Evolutionary conservation across 1,284 basidiomycete genomes (phyloP), one percentile per base, ranked within the genome.

Genomic region (Fomitiporia mediterranea): DNA sequence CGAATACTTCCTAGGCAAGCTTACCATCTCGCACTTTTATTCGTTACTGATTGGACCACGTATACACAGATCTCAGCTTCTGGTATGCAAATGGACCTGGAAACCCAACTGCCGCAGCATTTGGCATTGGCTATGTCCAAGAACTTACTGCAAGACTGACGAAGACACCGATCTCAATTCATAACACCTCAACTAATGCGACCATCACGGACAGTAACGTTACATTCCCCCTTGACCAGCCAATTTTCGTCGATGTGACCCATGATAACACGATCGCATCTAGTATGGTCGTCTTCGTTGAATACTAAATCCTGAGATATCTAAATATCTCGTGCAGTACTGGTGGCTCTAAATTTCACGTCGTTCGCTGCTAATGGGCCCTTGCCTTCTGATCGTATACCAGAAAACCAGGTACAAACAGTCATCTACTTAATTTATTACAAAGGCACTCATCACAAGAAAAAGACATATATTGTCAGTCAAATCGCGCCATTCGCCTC

Each of bases 111-210:
- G 38, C 51, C 23, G 81, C 73, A 1, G 81, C 89, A 1, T 86
- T 89, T 68, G 88, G 87, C 43, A 85, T 91, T 4, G 91, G 91
- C 4, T 94, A 86, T 66, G 73, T 90, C 64, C 92, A 92, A 66
- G 91, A 94, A 68, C 80, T 94, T 34, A 71, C 94, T 17, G 87
- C 90, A 0, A 81, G 91, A 13, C 75, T 94, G 28, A 87, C 83
- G 0, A 74, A 76, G 11, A 68, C 69, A 15, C 76, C 80, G 0
- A 83, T 89, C 3, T 66, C 66, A 25, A 89, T 92, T 68, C 65
- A 74, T 53, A 93, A 91, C 0, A 49, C 57, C 81, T 84, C 86
- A 63, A 89, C 86, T 3, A 94, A 94, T 69, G 68, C 70, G 15
- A 94, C 91, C 1, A 78, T 94, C 30, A 84, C 89, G 64, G 62